Evolutionary conservation across 208 protist species (phyloP).

Genomic region (Wallacemonas collosoma): DNA sequence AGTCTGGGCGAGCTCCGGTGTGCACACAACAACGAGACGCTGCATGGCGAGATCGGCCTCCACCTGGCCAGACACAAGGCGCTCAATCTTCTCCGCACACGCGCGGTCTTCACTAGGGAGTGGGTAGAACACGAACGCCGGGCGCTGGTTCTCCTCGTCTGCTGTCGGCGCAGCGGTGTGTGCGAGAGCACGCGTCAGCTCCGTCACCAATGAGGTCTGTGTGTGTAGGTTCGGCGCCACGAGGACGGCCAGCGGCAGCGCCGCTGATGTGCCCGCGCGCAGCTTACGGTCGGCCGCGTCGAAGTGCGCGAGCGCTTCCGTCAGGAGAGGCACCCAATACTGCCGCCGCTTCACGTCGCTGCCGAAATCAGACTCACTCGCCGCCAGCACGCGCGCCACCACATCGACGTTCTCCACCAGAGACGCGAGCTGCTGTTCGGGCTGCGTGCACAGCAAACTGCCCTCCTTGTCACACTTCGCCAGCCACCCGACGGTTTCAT

Average conservation of each 20-base stretch:
- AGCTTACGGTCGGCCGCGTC: slow-evolving; percentile 50
- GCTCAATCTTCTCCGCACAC: neutral
- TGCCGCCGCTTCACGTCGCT: slow-evolving; percentile 42
- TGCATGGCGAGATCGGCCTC: slow-evolving; percentile 6
- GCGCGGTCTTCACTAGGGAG: slow-evolving; percentile 17
- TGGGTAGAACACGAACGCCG: slow-evolving; percentile 1
- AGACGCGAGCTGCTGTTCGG: slow-evolving; percentile 46
- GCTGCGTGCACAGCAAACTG: slow-evolving; percentile 53
- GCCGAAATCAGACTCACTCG: slow-evolving; percentile 64
- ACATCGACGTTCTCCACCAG: slow-evolving; percentile 85
- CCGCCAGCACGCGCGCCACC: slow-evolving; percentile 64
- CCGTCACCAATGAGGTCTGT: slow-evolving; percentile 9
- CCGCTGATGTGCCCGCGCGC: neutral
- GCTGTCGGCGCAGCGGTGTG: neutral
- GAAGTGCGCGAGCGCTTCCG: slow-evolving; percentile 54
- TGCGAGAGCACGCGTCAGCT: neutral
- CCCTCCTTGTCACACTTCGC: slow-evolving; percentile 74
- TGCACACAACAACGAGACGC: slow-evolving; percentile 60
- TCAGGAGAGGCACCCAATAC: slow-evolving; percentile 67
- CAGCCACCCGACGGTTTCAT: slow-evolving; percentile 87
- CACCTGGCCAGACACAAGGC: neutral
- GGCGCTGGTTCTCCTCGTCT: slow-evolving; percentile 12
- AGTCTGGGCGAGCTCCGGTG: slow-evolving; percentile 64
- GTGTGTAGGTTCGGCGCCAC: slow-evolving; percentile 34
- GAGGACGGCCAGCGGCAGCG: slow-evolving; percentile 29